Evolutionary conservation across 176 grass and related monocot genomes (phyloP).

Genomic region (Luzula sylvatica): DNA sequence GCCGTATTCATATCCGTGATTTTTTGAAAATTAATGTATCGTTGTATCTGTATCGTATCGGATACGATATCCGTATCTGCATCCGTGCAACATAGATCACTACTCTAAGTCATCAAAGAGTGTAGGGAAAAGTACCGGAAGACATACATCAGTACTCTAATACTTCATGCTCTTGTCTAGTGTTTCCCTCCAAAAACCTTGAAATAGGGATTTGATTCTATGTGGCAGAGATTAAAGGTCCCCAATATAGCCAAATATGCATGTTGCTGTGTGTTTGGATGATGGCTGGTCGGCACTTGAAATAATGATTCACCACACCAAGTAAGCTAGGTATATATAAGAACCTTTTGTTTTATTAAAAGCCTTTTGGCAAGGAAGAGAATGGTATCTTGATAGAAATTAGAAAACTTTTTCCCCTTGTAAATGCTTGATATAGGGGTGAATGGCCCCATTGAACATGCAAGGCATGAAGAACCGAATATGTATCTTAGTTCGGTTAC

Average conservation of each 20-base stretch:
- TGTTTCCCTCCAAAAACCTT: conserved; percentile 18
- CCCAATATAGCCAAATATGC: not conserved
- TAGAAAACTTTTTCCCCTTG: not conserved
- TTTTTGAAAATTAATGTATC: too few relatives aligned
- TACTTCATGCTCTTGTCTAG: not conserved
- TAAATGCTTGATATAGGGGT: not conserved
- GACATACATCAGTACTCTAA: too few relatives aligned
- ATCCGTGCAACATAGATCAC: too few relatives aligned
- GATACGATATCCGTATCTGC: too few relatives aligned
- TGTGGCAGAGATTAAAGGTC: not conserved
- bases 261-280: not conserved
- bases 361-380: too few relatives aligned
- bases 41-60: too few relatives aligned
- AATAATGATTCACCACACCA: not conserved
- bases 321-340: not conserved
- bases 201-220: not conserved
- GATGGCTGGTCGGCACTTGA: not conserved
- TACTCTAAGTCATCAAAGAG: too few relatives aligned
- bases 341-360: too few relatives aligned
- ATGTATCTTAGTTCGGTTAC: not conserved
- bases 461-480: not conserved
- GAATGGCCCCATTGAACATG: not conserved
- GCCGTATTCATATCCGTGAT: too few relatives aligned
- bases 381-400: too few relatives aligned
- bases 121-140: too few relatives aligned